Evolutionary conservation across 129 eudicot genomes (phyloP).

Genomic region (Scalesia atractyloides): DNA sequence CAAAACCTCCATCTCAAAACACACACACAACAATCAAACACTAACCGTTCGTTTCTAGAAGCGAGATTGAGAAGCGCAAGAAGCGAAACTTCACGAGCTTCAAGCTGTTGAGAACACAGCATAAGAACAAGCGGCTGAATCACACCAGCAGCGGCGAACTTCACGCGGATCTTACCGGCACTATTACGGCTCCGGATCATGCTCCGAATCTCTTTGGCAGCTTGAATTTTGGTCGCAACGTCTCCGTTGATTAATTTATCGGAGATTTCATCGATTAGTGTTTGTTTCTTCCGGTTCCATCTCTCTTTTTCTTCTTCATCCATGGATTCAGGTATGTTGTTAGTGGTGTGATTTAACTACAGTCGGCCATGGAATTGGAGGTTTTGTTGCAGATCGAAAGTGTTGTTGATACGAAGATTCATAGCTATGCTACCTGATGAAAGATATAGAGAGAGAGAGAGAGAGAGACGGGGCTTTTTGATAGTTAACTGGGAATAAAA

Average conservation of each 20-base stretch:
- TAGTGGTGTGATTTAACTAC: neutral
- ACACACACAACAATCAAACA: slow-evolving; percentile 5
- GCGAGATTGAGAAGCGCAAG: slow-evolving; percentile 81
- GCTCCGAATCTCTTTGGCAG: slow-evolving; percentile 61
- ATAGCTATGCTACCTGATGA: slow-evolving; percentile 3
- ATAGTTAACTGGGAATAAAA: no score
- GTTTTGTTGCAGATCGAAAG: neutral
- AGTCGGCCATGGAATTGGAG: slow-evolving; percentile 8
- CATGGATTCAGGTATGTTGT: neutral
- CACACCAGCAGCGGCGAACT: slow-evolving; percentile 69
- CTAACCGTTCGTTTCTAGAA: slow-evolving; percentile 60
- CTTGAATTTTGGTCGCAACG: slow-evolving; percentile 49
- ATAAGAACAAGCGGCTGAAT: slow-evolving; percentile 64
- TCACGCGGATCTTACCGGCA: slow-evolving; percentile 47
- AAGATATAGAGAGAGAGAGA: neutral
- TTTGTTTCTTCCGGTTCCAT: slow-evolving; percentile 37
- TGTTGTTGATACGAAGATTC: neutral
- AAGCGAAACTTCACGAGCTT: slow-evolving; percentile 60
- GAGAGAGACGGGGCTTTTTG: no score
- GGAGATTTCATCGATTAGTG: slow-evolving; percentile 46
- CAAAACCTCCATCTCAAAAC: no score
- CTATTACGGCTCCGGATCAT: slow-evolving; percentile 58
- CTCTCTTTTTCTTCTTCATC: slow-evolving; percentile 28
- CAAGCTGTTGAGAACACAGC: slow-evolving; percentile 42
- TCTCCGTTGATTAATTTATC: slow-evolving; percentile 46